phyloP scores from a whole-genome alignment of 192 early-diverging fungal genomes.

The Geosiphon pyriformis region DNA sequence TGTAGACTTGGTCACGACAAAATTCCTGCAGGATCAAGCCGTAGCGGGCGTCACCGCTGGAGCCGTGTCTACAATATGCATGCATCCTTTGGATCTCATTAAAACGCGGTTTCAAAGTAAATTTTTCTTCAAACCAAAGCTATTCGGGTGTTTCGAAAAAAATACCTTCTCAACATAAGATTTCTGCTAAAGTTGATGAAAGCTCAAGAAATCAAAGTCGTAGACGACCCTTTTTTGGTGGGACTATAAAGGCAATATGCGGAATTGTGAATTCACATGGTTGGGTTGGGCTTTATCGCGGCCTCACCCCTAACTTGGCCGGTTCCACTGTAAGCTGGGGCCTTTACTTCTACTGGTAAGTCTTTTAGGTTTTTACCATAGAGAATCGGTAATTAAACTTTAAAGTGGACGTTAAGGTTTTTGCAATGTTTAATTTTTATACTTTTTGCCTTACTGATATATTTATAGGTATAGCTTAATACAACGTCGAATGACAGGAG shows the following conservation, averaged over 20 bases:
- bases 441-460: not conserved
- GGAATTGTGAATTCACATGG: slow-evolving; percentile 57
- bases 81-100: slow-evolving; percentile 93
- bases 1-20: no score
- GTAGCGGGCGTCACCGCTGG: slow-evolving; percentile 86
- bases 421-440: not conserved
- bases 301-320: slow-evolving; percentile 81
- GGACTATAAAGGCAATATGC: slow-evolving; percentile 59
- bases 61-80: slow-evolving; percentile 66
- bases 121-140: not conserved
- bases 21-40: slow-evolving; percentile 69
- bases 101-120: slow-evolving; percentile 85
- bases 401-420: not conserved
- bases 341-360: slow-evolving; percentile 93
- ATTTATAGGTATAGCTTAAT: slow-evolving; percentile 50
- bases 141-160: not conserved
- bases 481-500: slow-evolving; percentile 59
- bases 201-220: slow-evolving; percentile 30
- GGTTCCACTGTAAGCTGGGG: slow-evolving; percentile 93
- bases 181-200: slow-evolving; percentile 39
- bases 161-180: not conserved
- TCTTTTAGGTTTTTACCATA: not conserved
- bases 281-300: slow-evolving; percentile 81
- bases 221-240: slow-evolving; percentile 51
- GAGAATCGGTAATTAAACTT: not conserved